These are phyloP conservation scores for Suillus lakei DNA, from an alignment of 768 basidiomycete genomes.

Conservation along the genomic window DNA sequence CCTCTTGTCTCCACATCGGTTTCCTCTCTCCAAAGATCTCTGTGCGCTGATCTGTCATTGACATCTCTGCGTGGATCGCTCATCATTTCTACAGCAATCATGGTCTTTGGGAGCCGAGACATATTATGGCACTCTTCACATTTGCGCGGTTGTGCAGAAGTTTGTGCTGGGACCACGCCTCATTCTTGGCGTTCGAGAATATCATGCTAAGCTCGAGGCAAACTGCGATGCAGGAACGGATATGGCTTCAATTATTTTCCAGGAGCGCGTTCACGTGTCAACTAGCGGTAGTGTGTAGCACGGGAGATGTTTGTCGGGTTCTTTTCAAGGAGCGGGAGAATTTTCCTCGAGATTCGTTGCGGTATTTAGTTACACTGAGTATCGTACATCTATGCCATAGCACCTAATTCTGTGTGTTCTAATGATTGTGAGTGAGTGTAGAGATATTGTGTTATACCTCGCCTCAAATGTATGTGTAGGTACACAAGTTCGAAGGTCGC, in stretches of 20 bases:
- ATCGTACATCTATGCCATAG: not conserved
- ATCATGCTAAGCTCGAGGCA: not conserved
- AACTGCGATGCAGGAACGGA: not conserved
- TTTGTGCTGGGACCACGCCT: slow-evolving; percentile 1
- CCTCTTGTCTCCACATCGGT: not conserved
- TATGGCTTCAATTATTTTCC: not conserved
- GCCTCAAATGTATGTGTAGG: too few relatives aligned
- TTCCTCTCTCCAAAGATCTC: not conserved
- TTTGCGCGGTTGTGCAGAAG: not conserved
- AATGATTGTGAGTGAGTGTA: too few relatives aligned
- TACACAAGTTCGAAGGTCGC: too few relatives aligned
- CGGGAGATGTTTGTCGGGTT: not conserved
- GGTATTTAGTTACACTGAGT: not conserved
- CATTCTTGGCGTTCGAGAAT: not conserved
- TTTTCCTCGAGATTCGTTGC: not conserved
- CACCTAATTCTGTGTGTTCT: too few relatives aligned
- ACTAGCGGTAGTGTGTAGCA: not conserved
- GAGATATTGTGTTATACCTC: too few relatives aligned
- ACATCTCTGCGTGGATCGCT: not conserved
- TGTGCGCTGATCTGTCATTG: not conserved
- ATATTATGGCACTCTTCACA: not conserved
- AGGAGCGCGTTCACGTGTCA: not conserved
- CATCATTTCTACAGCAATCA: not conserved
- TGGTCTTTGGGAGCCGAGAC: not conserved
- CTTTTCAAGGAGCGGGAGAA: not conserved